Evolutionary conservation across 345 rosid genomes (phyloP).

Genomic region (Kandelia obovata): DNA sequence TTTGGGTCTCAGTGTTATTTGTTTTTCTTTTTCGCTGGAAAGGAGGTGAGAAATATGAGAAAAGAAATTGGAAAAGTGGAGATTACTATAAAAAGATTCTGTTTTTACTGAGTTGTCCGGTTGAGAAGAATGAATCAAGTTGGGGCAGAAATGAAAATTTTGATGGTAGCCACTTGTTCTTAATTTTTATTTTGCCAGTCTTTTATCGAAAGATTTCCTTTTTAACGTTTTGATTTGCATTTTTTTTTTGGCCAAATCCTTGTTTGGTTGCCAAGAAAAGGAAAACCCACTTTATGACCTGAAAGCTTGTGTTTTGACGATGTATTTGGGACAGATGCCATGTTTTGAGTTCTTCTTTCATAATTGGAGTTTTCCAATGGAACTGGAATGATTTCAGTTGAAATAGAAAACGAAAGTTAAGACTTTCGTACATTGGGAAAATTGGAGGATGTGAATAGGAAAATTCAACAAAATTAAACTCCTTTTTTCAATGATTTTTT

Average conservation of each 20-base stretch:
- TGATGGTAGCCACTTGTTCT: neutral
- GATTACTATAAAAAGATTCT: neutral
- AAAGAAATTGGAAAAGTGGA: neutral
- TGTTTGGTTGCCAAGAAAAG: slow-evolving; percentile 9
- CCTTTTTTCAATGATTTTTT: neutral
- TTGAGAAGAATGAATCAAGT: neutral
- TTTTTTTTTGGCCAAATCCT: neutral
- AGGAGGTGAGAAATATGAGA: neutral
- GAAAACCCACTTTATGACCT: neutral
- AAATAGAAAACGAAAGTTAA: neutral
- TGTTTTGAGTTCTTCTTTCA: neutral
- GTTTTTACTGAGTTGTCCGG: neutral
- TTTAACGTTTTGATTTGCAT: neutral
- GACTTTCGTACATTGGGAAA: neutral
- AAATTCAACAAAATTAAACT: neutral
- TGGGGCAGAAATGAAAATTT: neutral
- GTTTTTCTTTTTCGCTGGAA: neutral
- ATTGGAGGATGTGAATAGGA: neutral
- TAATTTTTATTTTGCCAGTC: neutral
- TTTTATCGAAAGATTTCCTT: neutral
- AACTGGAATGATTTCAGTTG: neutral
- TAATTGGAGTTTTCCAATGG: no score
- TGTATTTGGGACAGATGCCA: neutral
- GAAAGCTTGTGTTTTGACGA: no score
- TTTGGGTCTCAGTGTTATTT: neutral